Conservation (phyloP, 140 eudicot species). For the Cichorium intybus region DNA sequence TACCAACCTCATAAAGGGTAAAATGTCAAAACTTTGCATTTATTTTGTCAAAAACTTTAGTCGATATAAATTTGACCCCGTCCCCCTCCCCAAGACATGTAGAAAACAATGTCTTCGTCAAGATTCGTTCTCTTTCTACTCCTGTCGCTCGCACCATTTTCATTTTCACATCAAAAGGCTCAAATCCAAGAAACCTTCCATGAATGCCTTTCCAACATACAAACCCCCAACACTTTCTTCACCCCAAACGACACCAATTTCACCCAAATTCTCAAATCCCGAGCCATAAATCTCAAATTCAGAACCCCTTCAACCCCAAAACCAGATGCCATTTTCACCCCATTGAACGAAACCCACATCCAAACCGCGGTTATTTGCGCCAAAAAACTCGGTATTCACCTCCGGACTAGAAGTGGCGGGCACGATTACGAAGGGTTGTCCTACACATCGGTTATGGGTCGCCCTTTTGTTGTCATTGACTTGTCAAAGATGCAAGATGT, state of each 20-base stretch:
- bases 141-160: not conserved
- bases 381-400: slow-evolving; percentile 21
- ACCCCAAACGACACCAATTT: slow-evolving; percentile 6
- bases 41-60: not conserved
- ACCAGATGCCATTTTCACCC: slow-evolving; percentile 32
- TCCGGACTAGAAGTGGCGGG: slow-evolving; percentile 37
- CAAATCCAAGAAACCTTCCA: slow-evolving; percentile 12
- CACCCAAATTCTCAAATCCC: not conserved
- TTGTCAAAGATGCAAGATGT: slow-evolving; percentile 25
- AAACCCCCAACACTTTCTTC: slow-evolving; percentile 7
- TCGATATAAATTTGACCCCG: not conserved
- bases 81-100: not conserved
- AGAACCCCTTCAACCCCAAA: not conserved
- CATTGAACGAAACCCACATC: slow-evolving; percentile 29
- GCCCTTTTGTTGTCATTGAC: slow-evolving; percentile 27
- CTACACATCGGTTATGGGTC: slow-evolving; percentile 12
- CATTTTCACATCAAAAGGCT: too few relatives aligned
- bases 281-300: slow-evolving; percentile 12
- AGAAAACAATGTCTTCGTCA: slow-evolving; percentile 2
- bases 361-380: slow-evolving; percentile 31
- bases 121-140: not conserved
- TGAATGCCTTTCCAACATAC: slow-evolving; percentile 13
- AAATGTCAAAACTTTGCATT: too few relatives aligned
- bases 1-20: too few relatives aligned
- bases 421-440: slow-evolving; percentile 43